These are phyloP conservation scores for Cadophora gregata DNA, from an alignment of 2,329 filamentous ascomycete genomes.

Conservation along the genomic window DNA sequence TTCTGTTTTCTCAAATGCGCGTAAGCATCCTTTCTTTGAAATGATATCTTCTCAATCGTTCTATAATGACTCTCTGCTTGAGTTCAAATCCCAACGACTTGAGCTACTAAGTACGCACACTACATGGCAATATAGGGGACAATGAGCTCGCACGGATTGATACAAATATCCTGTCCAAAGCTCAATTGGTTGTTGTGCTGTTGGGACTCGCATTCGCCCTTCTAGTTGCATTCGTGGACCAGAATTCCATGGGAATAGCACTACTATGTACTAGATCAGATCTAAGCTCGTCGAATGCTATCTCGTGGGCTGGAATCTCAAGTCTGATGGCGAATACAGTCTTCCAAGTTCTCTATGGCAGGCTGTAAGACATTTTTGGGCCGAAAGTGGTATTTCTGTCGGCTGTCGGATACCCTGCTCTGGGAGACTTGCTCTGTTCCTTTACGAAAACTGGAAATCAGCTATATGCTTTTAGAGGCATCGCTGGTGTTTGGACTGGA, in stretches of 20 bases:
- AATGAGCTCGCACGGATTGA: constrained; percentile 50
- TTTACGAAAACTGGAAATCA: constrained; percentile 60
- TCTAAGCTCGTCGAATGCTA: constrained; percentile 52
- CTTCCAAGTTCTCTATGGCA: constrained; percentile 69
- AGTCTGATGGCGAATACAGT: constrained; percentile 63
- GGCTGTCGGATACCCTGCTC: constrained; percentile 56
- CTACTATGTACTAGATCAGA: constrained; percentile 58
- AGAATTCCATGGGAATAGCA: constrained; percentile 47
- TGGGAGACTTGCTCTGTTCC: constrained; percentile 65
- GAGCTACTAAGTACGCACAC: background rate
- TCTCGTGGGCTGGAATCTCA: constrained; percentile 61
- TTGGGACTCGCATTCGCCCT: constrained; percentile 57
- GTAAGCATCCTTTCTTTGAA: background rate
- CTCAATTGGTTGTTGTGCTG: constrained; percentile 58
- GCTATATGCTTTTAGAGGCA: constrained; percentile 65
- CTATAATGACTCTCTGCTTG: background rate
- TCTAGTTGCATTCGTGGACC: constrained; percentile 55
- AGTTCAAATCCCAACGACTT: background rate
- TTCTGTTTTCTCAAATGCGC: background rate
- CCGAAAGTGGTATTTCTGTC: constrained; percentile 63
- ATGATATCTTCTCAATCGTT: background rate
- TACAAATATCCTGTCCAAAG: constrained; percentile 60
- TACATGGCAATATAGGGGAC: constrained; percentile 28
- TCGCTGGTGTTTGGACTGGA: constrained; percentile 66
- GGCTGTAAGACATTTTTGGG: constrained; percentile 65